These are phyloP conservation scores for Glycine soja DNA, from an alignment of 306 rosid genomes.

Conservation along the genomic window DNA sequence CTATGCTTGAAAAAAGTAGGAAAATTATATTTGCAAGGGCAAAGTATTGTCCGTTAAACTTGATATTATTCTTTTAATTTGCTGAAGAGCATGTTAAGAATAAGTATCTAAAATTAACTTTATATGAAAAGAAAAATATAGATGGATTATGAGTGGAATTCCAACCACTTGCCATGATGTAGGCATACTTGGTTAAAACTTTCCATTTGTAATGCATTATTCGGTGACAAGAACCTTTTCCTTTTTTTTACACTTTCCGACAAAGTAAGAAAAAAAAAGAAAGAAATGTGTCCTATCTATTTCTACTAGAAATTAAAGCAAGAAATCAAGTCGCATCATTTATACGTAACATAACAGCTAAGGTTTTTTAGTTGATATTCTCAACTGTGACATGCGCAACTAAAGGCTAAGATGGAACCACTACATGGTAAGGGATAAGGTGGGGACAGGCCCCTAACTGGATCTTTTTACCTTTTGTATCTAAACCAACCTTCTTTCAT, in stretches of 20 bases:
- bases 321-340: neutral
- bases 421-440: conserved; percentile 53
- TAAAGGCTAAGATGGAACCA: conserved; percentile 37
- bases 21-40: neutral
- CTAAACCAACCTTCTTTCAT: conserved; percentile 40
- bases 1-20: too few relatives aligned
- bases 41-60: neutral
- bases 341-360: conserved; percentile 4
- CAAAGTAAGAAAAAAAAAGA: neutral
- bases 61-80: neutral
- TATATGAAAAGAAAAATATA: neutral
- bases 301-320: conserved; percentile 8
- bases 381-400: conserved; percentile 31
- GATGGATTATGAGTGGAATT: neutral
- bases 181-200: too few relatives aligned
- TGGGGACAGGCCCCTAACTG: conserved; percentile 43
- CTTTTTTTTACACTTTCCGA: neutral
- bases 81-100: neutral
- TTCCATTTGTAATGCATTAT: neutral
- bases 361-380: neutral
- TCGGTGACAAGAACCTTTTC: neutral
- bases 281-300: neutral
- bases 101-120: neutral
- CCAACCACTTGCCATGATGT: neutral
- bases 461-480: conserved; percentile 15